A percentile compares a stretch with the other conserved stretches of the same genome.
Conservation (phyloP, 2,329 filamentous ascomycete genomes). For the Colletotrichum sp. region DNA sequence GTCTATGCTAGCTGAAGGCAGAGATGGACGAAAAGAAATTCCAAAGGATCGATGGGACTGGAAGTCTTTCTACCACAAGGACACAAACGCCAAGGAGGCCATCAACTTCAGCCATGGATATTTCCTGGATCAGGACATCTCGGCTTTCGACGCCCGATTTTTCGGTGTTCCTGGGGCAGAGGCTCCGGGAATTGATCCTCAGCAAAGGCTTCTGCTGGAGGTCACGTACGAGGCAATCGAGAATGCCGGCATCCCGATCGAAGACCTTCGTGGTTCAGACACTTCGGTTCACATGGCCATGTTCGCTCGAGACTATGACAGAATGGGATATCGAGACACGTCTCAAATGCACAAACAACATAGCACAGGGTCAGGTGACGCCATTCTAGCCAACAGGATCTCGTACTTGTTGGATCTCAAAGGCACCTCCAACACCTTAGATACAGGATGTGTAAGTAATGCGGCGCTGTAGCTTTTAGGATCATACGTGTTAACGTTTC, state of each 20-base stretch:
- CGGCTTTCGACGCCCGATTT: neutral
- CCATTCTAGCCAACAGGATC: too few species aligned
- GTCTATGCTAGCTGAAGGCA: neutral
- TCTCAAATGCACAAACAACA: too few species aligned
- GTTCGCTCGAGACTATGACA: constrained; percentile 37
- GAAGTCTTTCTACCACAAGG: too few species aligned
- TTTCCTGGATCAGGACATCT: constrained; percentile 19
- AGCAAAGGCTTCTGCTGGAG: constrained; percentile 30
- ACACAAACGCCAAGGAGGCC: too few species aligned
- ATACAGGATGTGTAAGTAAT: too few species aligned
- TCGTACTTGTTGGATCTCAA: too few species aligned
- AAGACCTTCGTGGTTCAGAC: constrained; percentile 25
- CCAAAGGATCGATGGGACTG: neutral
- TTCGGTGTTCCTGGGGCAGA: neutral
- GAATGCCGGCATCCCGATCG: constrained; percentile 23
- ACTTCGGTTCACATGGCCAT: constrained; percentile 41
- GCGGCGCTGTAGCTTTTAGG: too few species aligned
- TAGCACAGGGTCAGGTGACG: too few species aligned
- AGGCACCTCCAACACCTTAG: too few species aligned
- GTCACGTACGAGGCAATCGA: constrained; percentile 31
- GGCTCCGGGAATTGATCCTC: constrained; percentile 17
- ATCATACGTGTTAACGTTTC: too few species aligned
- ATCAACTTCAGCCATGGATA: too few species aligned
- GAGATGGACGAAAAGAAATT: neutral
- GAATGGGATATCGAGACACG: constrained; percentile 24